Evolutionary conservation across 176 grass and related monocot genomes (phyloP).

Genomic region (Aegilops speltoides): DNA sequence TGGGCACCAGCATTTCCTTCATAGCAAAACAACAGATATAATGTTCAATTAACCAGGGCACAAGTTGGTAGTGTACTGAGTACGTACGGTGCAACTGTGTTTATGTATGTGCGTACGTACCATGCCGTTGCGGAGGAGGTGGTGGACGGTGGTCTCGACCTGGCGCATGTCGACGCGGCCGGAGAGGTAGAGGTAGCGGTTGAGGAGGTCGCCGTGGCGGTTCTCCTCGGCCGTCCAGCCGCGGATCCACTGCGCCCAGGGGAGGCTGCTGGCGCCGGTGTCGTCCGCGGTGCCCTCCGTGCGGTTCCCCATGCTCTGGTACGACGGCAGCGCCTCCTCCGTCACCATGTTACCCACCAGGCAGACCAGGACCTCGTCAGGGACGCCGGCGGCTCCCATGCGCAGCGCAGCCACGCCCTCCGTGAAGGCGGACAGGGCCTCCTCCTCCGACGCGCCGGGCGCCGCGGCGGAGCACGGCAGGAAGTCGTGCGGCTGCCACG

Average conservation of each 20-base stretch:
- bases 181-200: conserved; percentile 43
- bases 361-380: conserved; percentile 42
- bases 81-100: neutral
- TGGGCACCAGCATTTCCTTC: conserved; percentile 1
- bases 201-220: conserved; percentile 62
- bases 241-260: conserved; percentile 25
- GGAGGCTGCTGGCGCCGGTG: conserved; percentile 7
- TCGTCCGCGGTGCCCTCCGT: neutral
- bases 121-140: conserved; percentile 43
- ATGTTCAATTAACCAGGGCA: too few species aligned
- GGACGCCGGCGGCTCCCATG: neutral
- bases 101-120: neutral
- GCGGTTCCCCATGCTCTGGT: conserved; percentile 49
- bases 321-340: conserved; percentile 35
- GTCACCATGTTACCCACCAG: conserved; percentile 44
- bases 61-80: too few species aligned
- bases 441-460: neutral
- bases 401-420: conserved; percentile 20
- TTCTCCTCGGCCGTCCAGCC: conserved; percentile 79
- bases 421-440: neutral
- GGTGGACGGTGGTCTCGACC: conserved; percentile 37
- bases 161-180: conserved; percentile 48
- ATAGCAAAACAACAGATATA: neutral
- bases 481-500: conserved; percentile 57
- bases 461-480: conserved; percentile 24